A percentile compares a stretch with the other conserved stretches of the same genome.
Conservation (phyloP, 2,329 filamentous ascomycete genomes). For the Stachybotrys echinatus region DNA sequence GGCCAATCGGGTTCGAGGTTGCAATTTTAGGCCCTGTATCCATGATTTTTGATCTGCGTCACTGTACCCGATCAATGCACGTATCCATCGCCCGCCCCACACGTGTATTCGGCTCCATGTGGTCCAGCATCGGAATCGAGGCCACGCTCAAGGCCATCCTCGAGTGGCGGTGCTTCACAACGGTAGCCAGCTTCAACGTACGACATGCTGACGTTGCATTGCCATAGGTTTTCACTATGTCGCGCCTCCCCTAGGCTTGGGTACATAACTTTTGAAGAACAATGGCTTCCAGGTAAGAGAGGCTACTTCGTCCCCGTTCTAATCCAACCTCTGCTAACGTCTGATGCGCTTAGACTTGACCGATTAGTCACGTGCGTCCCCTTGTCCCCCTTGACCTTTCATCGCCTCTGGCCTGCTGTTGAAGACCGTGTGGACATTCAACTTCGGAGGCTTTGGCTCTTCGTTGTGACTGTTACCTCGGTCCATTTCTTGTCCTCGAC, state of each 20-base stretch:
- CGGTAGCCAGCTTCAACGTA: background rate
- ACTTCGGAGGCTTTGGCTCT: background rate
- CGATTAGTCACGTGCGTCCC: slow-evolving; percentile 79
- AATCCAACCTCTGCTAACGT: slow-evolving; percentile 5
- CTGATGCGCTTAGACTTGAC: slow-evolving; percentile 58
- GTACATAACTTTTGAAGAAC: slow-evolving; percentile 18
- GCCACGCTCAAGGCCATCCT: background rate
- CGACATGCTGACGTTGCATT: background rate
- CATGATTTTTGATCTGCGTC: slow-evolving; percentile 2
- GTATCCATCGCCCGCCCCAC: background rate
- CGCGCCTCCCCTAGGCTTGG: background rate
- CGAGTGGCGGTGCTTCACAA: background rate
- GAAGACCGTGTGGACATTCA: too few species aligned
- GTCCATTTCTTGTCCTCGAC: background rate
- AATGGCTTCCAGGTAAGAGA: slow-evolving; percentile 57
- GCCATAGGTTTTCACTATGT: background rate
- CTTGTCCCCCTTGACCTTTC: slow-evolving; percentile 2
- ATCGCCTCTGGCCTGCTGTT: background rate
- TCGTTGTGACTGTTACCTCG: background rate
- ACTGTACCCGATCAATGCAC: background rate
- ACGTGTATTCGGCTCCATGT: background rate
- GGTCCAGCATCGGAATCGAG: background rate
- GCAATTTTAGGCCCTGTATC: background rate
- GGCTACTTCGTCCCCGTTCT: slow-evolving; percentile 8
- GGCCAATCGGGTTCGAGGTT: background rate